Base-by-base conservation (phyloP, 2,329 filamentous ascomycete species). In the Beauveria sp. region DNA sequence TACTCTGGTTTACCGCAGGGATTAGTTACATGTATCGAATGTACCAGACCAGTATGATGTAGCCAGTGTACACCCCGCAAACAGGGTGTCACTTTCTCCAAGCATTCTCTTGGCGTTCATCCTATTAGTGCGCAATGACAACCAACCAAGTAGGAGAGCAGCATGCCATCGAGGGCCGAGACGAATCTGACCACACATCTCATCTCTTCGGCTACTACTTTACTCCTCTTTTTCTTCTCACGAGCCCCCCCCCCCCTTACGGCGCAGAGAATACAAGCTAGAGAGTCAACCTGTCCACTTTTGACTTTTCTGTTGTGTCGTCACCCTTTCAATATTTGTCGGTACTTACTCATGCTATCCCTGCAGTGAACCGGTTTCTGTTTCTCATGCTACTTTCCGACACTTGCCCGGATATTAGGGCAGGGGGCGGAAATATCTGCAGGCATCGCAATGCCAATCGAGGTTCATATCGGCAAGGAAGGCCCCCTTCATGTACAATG, bases 361-460 rank as follows among this genome's bases (percentile, higher is more conserved):
- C 42, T 45, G 40, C 31, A 26, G 50, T 31, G 50, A 38, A 31
- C 28, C 9, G 10, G 28, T 28, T 28, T 31, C 9, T 31, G 28
- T 31, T 38, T 9, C 26, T 48, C 34, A 40, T 24, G 9, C n/a
- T 28, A 24, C n/a, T 34, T 38, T 14, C 8, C 12, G 38, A 51
- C 28, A 38, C 34, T 40, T 26, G 46, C 31, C 9, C 46, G 28
- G 56, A 59, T 59, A 51, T 51, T 59, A 34, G 56, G 7, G 48
- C 46, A 59, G 46, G 56, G 56, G 46, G 16, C 34, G 22, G 51
- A 43, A 8, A 28, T 12, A 51, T 59, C 56, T 51, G 24, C 46
- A 59, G 31, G 56, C 56, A 46, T 59, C 56, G 22, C 31, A 18
- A 22, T 50, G 45, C 31, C 56, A 59, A 59, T 59, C 56, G 49